Evolutionary conservation across 2,329 filamentous ascomycete species (phyloP).

Genomic region (Ceratocystis huliohia): DNA sequence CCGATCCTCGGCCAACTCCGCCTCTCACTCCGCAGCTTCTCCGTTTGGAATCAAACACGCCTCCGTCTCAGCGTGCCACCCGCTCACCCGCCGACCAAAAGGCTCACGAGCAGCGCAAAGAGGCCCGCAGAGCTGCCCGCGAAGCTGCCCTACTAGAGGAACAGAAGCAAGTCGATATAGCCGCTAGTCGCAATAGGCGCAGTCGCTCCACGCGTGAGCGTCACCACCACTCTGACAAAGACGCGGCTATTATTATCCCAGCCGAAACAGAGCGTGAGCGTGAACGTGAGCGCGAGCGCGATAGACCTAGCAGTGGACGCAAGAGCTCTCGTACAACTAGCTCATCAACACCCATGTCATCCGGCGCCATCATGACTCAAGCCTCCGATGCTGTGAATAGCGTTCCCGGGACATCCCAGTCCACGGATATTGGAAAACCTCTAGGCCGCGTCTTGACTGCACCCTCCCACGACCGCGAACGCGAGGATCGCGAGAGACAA

Average conservation of each 20-base stretch:
- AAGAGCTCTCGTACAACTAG: conserved; percentile 1
- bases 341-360: neutral
- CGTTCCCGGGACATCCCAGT: neutral
- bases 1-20: neutral
- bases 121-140: neutral
- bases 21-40: conserved; percentile 1
- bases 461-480: neutral
- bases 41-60: conserved; percentile 11
- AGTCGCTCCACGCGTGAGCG: neutral
- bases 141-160: neutral
- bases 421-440: neutral
- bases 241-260: neutral
- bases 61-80: conserved; percentile 11
- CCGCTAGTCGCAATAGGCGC: neutral
- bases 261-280: neutral
- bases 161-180: neutral
- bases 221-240: neutral
- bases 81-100: conserved; percentile 7
- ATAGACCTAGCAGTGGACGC: neutral
- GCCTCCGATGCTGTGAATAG: neutral
- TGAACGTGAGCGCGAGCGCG: too few species aligned
- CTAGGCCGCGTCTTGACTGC: neutral
- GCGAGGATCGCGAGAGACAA: neutral
- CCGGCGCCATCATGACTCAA: neutral
- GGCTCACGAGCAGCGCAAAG: conserved; percentile 2